Conservation (phyloP, 305 asterid genomes). For the Fraxinus nigra region DNA sequence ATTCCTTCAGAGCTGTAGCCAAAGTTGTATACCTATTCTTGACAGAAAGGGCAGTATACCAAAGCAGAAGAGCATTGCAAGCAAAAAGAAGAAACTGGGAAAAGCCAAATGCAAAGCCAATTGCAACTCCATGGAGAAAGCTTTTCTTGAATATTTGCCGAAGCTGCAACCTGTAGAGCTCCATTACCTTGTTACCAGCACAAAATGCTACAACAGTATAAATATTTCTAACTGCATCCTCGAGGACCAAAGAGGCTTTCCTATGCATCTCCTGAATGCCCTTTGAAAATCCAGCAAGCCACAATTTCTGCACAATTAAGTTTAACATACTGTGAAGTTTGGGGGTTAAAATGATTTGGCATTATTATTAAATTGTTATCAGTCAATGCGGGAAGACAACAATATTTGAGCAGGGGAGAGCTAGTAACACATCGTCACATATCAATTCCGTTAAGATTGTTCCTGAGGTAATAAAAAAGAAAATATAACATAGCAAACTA, state of each 20-base stretch:
- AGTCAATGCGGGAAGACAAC: neutral
- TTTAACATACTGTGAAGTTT: slow-evolving; percentile 16
- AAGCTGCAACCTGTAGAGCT: slow-evolving; percentile 85
- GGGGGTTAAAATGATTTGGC: slow-evolving; percentile 2
- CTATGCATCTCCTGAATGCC: slow-evolving; percentile 99
- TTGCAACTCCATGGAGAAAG: slow-evolving; percentile 95
- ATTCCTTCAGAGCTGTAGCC: slow-evolving; percentile 83
- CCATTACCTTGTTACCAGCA: slow-evolving; percentile 99
- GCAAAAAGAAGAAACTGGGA: slow-evolving; percentile 99
- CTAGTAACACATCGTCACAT: neutral
- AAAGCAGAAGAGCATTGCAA: slow-evolving; percentile 92
- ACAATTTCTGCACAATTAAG: slow-evolving; percentile 69
- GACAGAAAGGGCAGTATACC: slow-evolving; percentile 91
- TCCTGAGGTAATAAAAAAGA: neutral
- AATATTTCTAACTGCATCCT: slow-evolving; percentile 97
- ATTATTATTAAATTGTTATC: neutral
- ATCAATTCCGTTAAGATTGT: slow-evolving; percentile 14
- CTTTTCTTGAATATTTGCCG: slow-evolving; percentile 82
- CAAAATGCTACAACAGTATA: slow-evolving; percentile 97
- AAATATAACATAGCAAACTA: slow-evolving; percentile 6
- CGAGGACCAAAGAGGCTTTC: slow-evolving; percentile 95
- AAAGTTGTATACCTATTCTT: slow-evolving; percentile 51
- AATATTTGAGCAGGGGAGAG: slow-evolving; percentile 4
- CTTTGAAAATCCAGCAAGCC: slow-evolving; percentile 99
- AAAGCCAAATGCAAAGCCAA: slow-evolving; percentile 93